Evolutionary conservation across 202 grass and related monocot species (phyloP).

Genomic region (Zizania palustris): DNA sequence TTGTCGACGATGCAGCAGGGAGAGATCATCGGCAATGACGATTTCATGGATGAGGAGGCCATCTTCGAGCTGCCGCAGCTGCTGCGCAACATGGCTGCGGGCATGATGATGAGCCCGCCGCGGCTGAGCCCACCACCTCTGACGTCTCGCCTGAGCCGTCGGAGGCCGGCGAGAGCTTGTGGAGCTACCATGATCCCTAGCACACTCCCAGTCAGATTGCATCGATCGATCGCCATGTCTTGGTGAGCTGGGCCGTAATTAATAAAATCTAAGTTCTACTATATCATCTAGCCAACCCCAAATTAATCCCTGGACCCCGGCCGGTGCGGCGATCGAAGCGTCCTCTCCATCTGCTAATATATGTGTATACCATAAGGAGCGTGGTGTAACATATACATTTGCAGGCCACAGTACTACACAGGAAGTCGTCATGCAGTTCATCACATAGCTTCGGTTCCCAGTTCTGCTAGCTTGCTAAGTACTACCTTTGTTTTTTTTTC

Average conservation of each 20-base stretch:
- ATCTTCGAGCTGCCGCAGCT: conserved; percentile 89
- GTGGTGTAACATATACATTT: conserved; percentile 8
- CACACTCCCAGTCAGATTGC: conserved; percentile 1
- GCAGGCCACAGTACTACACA: neutral
- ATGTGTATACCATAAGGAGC: conserved; percentile 13
- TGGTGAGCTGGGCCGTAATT: conserved; percentile 11
- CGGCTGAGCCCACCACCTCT: conserved; percentile 62
- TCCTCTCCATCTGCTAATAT: conserved; percentile 31
- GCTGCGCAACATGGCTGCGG: conserved; percentile 88
- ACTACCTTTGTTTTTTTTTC: neutral
- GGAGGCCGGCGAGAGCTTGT: conserved; percentile 62
- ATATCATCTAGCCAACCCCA: conserved; percentile 4
- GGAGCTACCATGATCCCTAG: conserved; percentile 76
- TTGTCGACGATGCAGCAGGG: conserved; percentile 11
- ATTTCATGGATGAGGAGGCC: conserved; percentile 88
- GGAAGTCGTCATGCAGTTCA: neutral
- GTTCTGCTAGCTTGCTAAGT: neutral
- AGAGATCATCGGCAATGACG: conserved; percentile 16
- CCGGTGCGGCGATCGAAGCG: conserved; percentile 16
- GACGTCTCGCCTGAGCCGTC: conserved; percentile 55
- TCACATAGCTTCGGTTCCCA: conserved; percentile 4
- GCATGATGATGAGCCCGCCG: conserved; percentile 98
- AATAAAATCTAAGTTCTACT: conserved; percentile 22
- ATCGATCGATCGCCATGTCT: neutral
- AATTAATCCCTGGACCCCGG: conserved; percentile 37